Percentiles rank a stretch among this genome's conserved stretches.
Evolutionary conservation across 2,329 filamentous ascomycete genomes (phyloP).

Genomic region (Curvularia hawaiiensis): DNA sequence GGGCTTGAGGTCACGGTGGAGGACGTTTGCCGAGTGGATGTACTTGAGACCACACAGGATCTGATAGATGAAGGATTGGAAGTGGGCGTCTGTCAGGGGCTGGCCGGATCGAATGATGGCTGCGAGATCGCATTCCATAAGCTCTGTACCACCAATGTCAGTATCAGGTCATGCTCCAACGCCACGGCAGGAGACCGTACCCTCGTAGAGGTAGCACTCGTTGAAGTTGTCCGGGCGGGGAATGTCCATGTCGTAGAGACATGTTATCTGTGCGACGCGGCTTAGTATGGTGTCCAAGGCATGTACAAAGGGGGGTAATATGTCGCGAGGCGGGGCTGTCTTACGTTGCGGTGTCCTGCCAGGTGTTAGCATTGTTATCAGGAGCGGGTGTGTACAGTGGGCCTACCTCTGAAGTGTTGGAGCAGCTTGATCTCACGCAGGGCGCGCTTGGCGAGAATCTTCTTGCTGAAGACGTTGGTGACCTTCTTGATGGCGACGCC

Average conservation of each 20-base stretch:
- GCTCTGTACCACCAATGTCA: constrained; percentile 62
- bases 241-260: constrained; percentile 99
- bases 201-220: constrained; percentile 98
- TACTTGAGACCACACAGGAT: constrained; percentile 99
- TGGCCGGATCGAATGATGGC: constrained; percentile 98
- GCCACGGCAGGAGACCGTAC: constrained; percentile 52
- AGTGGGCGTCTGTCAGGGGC: constrained; percentile 96
- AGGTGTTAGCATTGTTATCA: constrained; percentile 28
- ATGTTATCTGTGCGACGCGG: constrained; percentile 76
- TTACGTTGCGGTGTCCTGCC: constrained; percentile 55
- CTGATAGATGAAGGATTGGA: constrained; percentile 99
- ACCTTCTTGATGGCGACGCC: constrained; percentile 99
- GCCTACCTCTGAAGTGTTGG: constrained; percentile 81
- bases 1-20: constrained; percentile 96
- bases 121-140: constrained; percentile 99
- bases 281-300: constrained; percentile 45
- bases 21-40: constrained; percentile 97
- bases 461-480: constrained; percentile 99
- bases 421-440: constrained; percentile 98
- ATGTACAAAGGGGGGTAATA: constrained; percentile 41
- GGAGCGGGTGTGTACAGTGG: not conserved
- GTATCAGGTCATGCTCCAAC: constrained; percentile 12
- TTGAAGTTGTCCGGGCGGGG: constrained; percentile 97
- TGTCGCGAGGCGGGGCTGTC: constrained; percentile 52
- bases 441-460: constrained; percentile 97